Evolutionary conservation across 345 rosid species (phyloP), one percentile per base, ranked within the genome.

Genomic region (Moricandia moricandioides): DNA sequence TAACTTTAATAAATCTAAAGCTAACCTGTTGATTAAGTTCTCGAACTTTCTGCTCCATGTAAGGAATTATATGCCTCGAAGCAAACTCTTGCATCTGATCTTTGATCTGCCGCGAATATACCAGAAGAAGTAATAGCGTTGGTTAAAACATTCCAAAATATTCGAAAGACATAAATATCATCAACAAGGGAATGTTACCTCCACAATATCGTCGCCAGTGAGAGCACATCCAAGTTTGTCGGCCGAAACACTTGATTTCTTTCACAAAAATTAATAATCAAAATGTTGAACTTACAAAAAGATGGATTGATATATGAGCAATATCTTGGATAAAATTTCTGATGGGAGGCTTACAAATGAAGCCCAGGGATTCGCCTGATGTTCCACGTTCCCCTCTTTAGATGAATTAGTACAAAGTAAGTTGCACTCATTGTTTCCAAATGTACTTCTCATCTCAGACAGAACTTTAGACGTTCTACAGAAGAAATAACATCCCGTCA

Each of bases 21-120:
- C 57, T 70, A 75, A 80, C 98, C 97, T 95, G 96, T 77, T 88
- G 92, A 83, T 95, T 92, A 74, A 95, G 92, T 58, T 84, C 75
- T 61, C 97, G 94, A 45, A 95, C 89, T 87, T 88, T 90, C 81
- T 90, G 91, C 86, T 95, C 99, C 98, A 95, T 92, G 83, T 85
- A 85, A 58, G 99, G 99, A 82, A 95, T 92, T 75, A 90, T 76
- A 78, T 89, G 86, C 72, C 89, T 95, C 58, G 99, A 90, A 64
- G 99, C 76, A 80, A 95, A 79, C 78, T 95, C 96, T 84, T 92
- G 99, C 87, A 87, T 84, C 74, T 86, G 73, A 86, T 86, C 89
- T 82, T 88, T 91, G 74, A 95, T 85, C 99, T 95, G 87, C 71
- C 80, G 58, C 82, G 69, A 62, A 71, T 73, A 79, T 57, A 39